Conservation (phyloP, 106 monocot species). For the Allium fistulosum region DNA sequence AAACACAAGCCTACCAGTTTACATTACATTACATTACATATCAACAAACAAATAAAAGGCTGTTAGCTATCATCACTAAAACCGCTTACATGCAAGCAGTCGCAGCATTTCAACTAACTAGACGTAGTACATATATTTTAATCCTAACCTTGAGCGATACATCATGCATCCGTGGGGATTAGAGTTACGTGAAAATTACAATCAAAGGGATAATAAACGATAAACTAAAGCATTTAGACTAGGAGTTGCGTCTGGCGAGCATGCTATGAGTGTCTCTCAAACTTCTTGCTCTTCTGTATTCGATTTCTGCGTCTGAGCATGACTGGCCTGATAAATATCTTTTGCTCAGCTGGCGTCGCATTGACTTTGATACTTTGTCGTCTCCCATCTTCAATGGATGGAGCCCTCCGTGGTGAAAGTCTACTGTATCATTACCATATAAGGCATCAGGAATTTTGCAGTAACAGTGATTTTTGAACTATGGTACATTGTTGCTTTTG, state of each 20-base stretch:
- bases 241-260: constrained; percentile 35
- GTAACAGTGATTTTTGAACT: too few relatives aligned
- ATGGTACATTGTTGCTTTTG: too few relatives aligned
- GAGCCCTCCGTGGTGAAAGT: constrained; percentile 3
- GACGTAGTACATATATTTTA: too few relatives aligned
- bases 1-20: too few relatives aligned
- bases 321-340: constrained; percentile 37
- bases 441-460: too few relatives aligned
- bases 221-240: background rate
- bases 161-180: background rate
- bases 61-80: too few relatives aligned
- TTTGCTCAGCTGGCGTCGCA: constrained; percentile 29
- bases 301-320: constrained; percentile 90
- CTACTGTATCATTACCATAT: too few relatives aligned
- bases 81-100: too few relatives aligned
- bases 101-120: too few relatives aligned
- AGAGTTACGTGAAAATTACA: constrained; percentile 3
- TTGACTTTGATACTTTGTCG: constrained; percentile 18
- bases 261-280: constrained; percentile 44
- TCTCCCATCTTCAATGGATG: constrained; percentile 21
- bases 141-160: too few relatives aligned
- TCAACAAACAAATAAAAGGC: background rate
- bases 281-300: constrained; percentile 90
- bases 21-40: too few relatives aligned
- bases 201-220: constrained; percentile 1